Conservation (phyloP, 1,139 yeast genomes). For the Groenewaldozyma auringiensis region DNA sequence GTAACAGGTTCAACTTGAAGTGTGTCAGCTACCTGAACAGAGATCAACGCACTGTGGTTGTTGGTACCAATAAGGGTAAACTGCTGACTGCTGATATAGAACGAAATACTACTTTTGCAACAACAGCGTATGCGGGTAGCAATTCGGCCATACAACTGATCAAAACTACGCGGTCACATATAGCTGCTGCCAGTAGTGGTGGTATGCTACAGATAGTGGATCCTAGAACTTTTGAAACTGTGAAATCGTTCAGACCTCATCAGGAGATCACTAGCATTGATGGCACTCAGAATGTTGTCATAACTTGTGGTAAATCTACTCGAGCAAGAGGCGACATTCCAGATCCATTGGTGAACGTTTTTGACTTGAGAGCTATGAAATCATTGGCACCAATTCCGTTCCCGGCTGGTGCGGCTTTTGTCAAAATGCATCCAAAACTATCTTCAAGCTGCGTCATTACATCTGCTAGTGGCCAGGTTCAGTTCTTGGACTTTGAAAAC, state of each 20-base stretch:
- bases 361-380: conserved; percentile 68
- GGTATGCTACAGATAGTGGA: conserved; percentile 79
- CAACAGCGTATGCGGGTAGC: not conserved
- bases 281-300: conserved; percentile 64
- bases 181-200: conserved; percentile 57
- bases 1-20: conserved; percentile 16
- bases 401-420: conserved; percentile 84
- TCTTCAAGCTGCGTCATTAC: conserved; percentile 73
- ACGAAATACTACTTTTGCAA: conserved; percentile 36
- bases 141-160: conserved; percentile 25
- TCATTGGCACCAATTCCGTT: conserved; percentile 77
- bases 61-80: conserved; percentile 41
- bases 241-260: conserved; percentile 63
- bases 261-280: conserved; percentile 74
- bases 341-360: conserved; percentile 80
- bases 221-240: conserved; percentile 46
- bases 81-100: conserved; percentile 55
- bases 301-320: conserved; percentile 74
- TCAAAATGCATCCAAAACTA: conserved; percentile 76
- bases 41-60: conserved; percentile 36
- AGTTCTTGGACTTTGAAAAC: conserved; percentile 74
- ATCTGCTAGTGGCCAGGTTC: conserved; percentile 73
- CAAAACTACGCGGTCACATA: conserved; percentile 35
- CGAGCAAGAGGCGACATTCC: conserved; percentile 46
- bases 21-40: conserved; percentile 21